Percentiles rank a stretch among this genome's conserved stretches.
phyloP scores from a whole-genome alignment of 768 basidiomycete genomes.

The Boletus eberwhitei region DNA sequence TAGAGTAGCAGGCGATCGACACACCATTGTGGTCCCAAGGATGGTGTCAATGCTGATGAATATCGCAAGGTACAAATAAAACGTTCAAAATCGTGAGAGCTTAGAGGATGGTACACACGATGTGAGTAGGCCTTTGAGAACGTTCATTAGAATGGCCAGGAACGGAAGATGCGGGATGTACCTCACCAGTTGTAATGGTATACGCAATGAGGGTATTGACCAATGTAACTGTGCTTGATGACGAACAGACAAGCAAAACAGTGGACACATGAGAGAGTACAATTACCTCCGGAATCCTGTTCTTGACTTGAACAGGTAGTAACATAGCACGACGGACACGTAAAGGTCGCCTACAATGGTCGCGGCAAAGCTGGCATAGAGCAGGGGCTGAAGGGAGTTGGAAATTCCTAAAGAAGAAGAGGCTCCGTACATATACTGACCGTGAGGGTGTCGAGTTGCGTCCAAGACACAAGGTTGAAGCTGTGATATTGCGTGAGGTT shows the following conservation, averaged over 20 bases:
- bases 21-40: slow-evolving; percentile 41
- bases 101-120: slow-evolving; percentile 29
- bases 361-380: slow-evolving; percentile 52
- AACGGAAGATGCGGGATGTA: slow-evolving; percentile 12
- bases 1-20: neutral
- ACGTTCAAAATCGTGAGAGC: neutral
- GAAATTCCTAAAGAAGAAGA: neutral
- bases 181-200: slow-evolving; percentile 51
- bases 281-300: slow-evolving; percentile 49
- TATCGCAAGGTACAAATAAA: neutral
- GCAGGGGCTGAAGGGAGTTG: slow-evolving; percentile 35
- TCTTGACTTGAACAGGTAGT: slow-evolving; percentile 43
- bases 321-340: slow-evolving; percentile 48
- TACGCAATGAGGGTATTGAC: slow-evolving; percentile 48
- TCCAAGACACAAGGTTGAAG: slow-evolving; percentile 37
- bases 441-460: slow-evolving; percentile 37
- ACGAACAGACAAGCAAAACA: neutral
- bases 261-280: neutral
- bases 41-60: slow-evolving; percentile 43
- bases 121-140: slow-evolving; percentile 38
- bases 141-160: neutral
- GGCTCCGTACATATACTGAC: slow-evolving; percentile 25
- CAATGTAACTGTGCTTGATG: slow-evolving; percentile 47
- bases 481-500: slow-evolving; percentile 23
- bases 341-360: slow-evolving; percentile 50